Percentiles rank a stretch among this genome's conserved stretches.
Evolutionary conservation across 139 green algal species (phyloP).

Genomic region (Chlorella sp.): DNA sequence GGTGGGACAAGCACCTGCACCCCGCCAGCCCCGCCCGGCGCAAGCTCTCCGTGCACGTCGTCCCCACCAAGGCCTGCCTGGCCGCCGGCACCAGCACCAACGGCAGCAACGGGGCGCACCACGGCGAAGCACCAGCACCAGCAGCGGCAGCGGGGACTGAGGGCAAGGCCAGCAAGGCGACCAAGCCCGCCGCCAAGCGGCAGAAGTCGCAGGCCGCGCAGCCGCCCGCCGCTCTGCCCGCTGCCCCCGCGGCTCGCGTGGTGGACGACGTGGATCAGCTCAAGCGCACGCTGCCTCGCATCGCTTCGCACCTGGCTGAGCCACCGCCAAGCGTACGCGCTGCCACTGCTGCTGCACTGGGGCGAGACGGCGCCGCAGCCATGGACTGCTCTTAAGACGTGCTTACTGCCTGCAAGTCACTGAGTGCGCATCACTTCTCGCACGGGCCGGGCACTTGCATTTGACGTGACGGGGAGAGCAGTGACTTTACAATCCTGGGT

Average conservation of each 20-base stretch:
- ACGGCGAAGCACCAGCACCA: not conserved
- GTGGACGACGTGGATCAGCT: not conserved
- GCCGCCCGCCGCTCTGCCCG: not conserved
- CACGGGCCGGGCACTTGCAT: not conserved
- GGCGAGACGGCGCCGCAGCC: too few relatives aligned
- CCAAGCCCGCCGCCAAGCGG: too few relatives aligned
- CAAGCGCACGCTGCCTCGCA: too few relatives aligned
- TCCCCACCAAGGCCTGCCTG: not conserved
- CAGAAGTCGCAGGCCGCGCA: too few relatives aligned
- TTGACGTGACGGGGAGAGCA: not conserved
- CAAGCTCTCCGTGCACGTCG: constrained; percentile 46
- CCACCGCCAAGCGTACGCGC: too few relatives aligned
- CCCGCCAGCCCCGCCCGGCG: constrained; percentile 13
- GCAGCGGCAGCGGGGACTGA: not conserved
- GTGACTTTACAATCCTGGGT: not conserved
- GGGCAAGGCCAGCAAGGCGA: too few relatives aligned
- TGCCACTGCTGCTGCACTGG: too few relatives aligned
- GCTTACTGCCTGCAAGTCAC: too few relatives aligned
- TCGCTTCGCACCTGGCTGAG: too few relatives aligned
- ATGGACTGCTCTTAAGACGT: too few relatives aligned
- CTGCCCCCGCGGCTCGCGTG: too few relatives aligned
- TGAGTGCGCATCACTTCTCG: not conserved
- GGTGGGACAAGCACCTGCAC: constrained; percentile 24
- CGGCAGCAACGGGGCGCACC: not conserved
- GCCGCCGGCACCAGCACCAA: not conserved